Evolutionary conservation across 176 grass and related monocot species (phyloP), one percentile per base, ranked within the genome.

Genomic region (Thinopyrum elongatum): DNA sequence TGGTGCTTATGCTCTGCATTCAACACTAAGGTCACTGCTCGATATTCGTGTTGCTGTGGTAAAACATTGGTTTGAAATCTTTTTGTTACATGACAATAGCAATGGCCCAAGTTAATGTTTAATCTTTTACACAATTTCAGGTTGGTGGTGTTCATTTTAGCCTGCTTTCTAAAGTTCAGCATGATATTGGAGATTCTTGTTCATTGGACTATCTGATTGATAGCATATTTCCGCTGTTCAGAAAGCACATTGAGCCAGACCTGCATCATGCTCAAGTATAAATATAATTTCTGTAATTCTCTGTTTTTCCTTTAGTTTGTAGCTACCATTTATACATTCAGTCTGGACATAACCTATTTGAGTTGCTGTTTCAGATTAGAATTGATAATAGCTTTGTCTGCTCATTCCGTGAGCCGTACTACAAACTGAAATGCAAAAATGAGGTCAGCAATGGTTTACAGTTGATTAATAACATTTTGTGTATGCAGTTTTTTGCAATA

Each of bases 41-140:
- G 96, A 98, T 90, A 98, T 98, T 49, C 92, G 96, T 76, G 96
- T 98, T 86, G 96, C 96, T 80, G 96, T 98, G 92, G 96, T 98
- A 95, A 95, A 80, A 87, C 68, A 19, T 46, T 77, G 55, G 42
- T 62, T 80, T 46, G 44, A 83, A 82, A 86, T 38, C 16, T 46
- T 65, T 76, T 74, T 51, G 19, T 70, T 88, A 27, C 12, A 88
- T 55, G 72, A 46, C 29, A 69, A 9, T 84, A 75, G 44, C 41
- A 44, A 73, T 57, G 59, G 23, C 22, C 84, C n/a, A 42, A 77
- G 68, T 82, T 75, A 89, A 30, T 4, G 26, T 30, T 26, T 75
- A 75, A 75, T 75, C 15, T 31, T 76, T 85, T 86, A 36, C 8
- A 6, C 83, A 64, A 71, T 65, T 88, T 72, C 81, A 98, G 96